A percentile compares a stretch with the other conserved stretches of the same genome.
These are phyloP conservation scores for Pyrenula massariospora DNA, from an alignment of 495 filamentous ascomycete genomes.

Conservation along the genomic window DNA sequence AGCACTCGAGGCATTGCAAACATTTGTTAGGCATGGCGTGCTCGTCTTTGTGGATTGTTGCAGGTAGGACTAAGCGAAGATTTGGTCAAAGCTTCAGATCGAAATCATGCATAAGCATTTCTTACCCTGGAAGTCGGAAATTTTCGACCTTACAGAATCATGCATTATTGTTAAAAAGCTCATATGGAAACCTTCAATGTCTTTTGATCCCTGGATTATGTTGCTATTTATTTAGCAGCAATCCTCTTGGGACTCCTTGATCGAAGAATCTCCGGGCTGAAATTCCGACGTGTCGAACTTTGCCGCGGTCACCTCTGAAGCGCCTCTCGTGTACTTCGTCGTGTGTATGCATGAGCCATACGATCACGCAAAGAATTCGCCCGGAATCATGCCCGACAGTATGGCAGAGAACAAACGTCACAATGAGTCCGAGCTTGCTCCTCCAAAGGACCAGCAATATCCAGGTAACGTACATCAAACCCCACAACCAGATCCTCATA, in stretches of 20 bases:
- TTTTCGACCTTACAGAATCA: neutral
- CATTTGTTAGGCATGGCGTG: neutral
- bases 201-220: neutral
- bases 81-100: neutral
- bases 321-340: too few relatives aligned
- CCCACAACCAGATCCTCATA: neutral
- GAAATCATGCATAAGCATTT: neutral
- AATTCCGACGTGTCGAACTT: neutral
- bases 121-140: neutral
- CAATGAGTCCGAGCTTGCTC: conserved; percentile 1
- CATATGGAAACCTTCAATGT: neutral
- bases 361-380: neutral
- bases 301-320: too few relatives aligned
- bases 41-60: neutral
- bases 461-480: conserved; percentile 7
- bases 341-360: too few relatives aligned
- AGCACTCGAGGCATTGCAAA: neutral
- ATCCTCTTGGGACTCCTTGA: too few relatives aligned
- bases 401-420: neutral
- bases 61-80: neutral
- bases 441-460: conserved; percentile 12
- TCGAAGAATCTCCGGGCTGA: neutral
- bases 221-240: neutral
- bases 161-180: neutral
- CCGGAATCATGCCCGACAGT: neutral